Evolutionary conservation across 352 stramenopile genomes (phyloP).

Genomic region (Phytophthora cactorum): DNA sequence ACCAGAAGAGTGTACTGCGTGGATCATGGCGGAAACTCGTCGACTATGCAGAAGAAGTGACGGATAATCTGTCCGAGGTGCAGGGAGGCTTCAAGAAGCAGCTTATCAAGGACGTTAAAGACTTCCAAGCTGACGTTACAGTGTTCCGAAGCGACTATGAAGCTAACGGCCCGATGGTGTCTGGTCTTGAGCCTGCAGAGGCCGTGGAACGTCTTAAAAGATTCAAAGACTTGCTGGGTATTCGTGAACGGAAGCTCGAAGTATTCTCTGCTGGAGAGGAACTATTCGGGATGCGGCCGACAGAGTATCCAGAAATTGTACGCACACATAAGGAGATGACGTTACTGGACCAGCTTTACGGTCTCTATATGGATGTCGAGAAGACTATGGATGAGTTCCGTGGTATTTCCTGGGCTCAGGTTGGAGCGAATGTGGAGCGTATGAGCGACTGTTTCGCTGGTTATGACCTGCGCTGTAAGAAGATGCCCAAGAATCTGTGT

Average conservation of each 20-base stretch:
- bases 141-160: constrained; percentile 78
- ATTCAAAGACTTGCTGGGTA: constrained; percentile 85
- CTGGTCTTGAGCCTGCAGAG: constrained; percentile 76
- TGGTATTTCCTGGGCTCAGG: constrained; percentile 66
- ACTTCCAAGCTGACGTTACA: constrained; percentile 75
- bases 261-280: constrained; percentile 89
- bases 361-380: constrained; percentile 90
- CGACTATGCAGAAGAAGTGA: constrained; percentile 90
- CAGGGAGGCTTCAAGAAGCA: constrained; percentile 93
- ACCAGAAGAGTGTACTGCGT: constrained; percentile 90
- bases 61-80: constrained; percentile 83
- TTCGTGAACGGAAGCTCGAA: constrained; percentile 86
- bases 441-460: constrained; percentile 72
- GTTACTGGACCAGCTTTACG: constrained; percentile 89
- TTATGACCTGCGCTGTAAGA: constrained; percentile 81
- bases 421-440: constrained; percentile 51
- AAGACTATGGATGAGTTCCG: constrained; percentile 76
- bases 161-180: constrained; percentile 72
- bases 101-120: constrained; percentile 87
- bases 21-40: constrained; percentile 88
- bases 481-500: constrained; percentile 84
- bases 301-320: constrained; percentile 80
- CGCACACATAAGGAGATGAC: constrained; percentile 90
- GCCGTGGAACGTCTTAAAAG: constrained; percentile 85
- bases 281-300: constrained; percentile 87